phyloP scores from a whole-genome alignment of 805 yeast genomes.

The Saturnispora sanitii region DNA sequence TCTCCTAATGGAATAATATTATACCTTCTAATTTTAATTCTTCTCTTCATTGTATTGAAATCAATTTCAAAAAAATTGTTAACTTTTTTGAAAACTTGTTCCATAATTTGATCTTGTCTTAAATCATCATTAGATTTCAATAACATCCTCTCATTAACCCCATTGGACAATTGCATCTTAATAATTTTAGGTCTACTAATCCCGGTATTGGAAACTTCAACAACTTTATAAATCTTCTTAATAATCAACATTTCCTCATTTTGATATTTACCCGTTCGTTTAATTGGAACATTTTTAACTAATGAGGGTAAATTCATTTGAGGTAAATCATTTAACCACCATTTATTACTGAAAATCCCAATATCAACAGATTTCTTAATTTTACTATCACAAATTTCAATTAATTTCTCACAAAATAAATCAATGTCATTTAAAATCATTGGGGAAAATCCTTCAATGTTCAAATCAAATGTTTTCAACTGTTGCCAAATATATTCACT shows the following conservation, averaged over 20 bases:
- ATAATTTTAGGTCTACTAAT: conserved; percentile 80
- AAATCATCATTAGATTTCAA: conserved; percentile 86
- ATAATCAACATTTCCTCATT: conserved; percentile 26
- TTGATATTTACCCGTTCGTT: conserved; percentile 35
- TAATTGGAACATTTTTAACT: conserved; percentile 38
- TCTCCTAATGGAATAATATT: conserved; percentile 87
- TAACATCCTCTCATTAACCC: conserved; percentile 46
- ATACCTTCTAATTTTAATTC: conserved; percentile 66
- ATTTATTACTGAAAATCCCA: conserved; percentile 27
- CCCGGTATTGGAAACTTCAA: conserved; percentile 71
- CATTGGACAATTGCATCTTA: conserved; percentile 45
- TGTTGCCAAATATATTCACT: conserved; percentile 40
- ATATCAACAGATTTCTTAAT: conserved; percentile 29
- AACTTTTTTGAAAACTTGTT: conserved; percentile 87
- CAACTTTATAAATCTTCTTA: conserved; percentile 31
- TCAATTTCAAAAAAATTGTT: conserved; percentile 52
- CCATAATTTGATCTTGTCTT: conserved; percentile 95
- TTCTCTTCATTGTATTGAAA: conserved; percentile 45
- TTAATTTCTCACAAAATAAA: conserved; percentile 39
- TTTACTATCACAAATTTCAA: conserved; percentile 42
- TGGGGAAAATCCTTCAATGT: conserved; percentile 10
- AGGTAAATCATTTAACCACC: conserved; percentile 50
- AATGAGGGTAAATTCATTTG: conserved; percentile 54
- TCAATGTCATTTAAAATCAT: conserved; percentile 36
- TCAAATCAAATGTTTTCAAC: conserved; percentile 19